A percentile compares a stretch with the other conserved stretches of the same genome.
These are phyloP conservation scores for Linum lewisii DNA, from an alignment of 345 rosid species.

Conservation along the genomic window DNA sequence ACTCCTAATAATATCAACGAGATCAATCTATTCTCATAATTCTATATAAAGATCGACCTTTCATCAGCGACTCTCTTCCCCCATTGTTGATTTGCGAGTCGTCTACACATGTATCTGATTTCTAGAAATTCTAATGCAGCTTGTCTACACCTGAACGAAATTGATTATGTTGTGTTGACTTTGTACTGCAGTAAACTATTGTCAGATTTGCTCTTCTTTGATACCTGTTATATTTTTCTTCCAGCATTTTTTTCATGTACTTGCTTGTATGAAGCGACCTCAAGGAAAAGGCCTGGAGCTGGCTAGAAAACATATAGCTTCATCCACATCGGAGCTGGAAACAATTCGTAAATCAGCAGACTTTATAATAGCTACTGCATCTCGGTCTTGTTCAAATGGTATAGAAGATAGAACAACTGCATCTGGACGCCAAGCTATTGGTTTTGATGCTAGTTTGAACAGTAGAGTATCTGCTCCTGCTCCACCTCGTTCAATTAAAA, in stretches of 20 bases:
- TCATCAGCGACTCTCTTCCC: too few relatives aligned
- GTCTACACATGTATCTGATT: too few relatives aligned
- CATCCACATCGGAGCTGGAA: conserved; percentile 73
- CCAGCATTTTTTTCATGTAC: conserved; percentile 90
- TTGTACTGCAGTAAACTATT: too few relatives aligned
- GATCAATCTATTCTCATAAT: too few relatives aligned
- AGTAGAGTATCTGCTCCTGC: conserved; percentile 85
- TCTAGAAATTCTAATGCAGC: too few relatives aligned
- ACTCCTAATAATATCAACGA: too few relatives aligned
- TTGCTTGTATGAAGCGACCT: conserved; percentile 75
- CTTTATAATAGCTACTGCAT: conserved; percentile 32
- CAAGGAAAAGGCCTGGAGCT: conserved; percentile 92
- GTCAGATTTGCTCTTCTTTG: background rate
- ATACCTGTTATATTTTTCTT: conserved; percentile 11
- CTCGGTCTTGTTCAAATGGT: conserved; percentile 27
- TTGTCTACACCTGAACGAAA: too few relatives aligned
- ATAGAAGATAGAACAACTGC: conserved; percentile 74
- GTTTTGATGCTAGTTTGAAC: conserved; percentile 86
- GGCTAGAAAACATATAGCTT: conserved; percentile 82
- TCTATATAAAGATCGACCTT: too few relatives aligned
- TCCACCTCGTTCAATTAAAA: conserved; percentile 87
- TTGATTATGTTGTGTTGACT: too few relatives aligned
- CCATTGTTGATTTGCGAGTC: too few relatives aligned
- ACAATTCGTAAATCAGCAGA: conserved; percentile 43
- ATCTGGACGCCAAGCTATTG: conserved; percentile 67